Conservation (phyloP, 257 asterid genomes). For the Lycium barbarum region DNA sequence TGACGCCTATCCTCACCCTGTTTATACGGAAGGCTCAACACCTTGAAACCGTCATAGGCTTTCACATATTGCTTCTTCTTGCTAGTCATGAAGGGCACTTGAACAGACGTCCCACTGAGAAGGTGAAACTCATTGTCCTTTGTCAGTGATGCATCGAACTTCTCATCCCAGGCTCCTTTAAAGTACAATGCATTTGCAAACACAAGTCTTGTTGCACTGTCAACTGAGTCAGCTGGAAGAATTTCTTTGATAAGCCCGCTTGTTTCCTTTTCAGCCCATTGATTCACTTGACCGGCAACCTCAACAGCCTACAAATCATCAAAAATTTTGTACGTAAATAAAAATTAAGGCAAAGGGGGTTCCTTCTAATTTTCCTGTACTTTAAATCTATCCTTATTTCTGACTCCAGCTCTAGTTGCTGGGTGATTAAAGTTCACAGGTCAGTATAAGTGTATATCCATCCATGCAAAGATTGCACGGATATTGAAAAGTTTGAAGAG, state of each 20-base stretch:
- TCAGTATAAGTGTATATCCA: background rate
- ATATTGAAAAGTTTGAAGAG: background rate
- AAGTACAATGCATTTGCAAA: conserved; percentile 51
- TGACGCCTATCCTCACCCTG: conserved; percentile 46
- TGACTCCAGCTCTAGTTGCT: background rate
- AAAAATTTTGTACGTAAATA: background rate
- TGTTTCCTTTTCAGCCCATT: conserved; percentile 49
- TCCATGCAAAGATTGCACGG: background rate
- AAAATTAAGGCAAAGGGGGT: background rate
- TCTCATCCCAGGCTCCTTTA: conserved; percentile 48
- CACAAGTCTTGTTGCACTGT: conserved; percentile 37
- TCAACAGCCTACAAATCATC: conserved; percentile 38
- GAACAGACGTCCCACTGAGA: conserved; percentile 38
- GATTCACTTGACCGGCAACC: conserved; percentile 45
- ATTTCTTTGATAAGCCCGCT: conserved; percentile 47
- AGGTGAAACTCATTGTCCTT: conserved; percentile 44
- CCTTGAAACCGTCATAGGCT: conserved; percentile 44
- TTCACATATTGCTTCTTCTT: conserved; percentile 34
- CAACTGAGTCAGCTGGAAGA: conserved; percentile 43
- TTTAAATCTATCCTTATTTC: background rate
- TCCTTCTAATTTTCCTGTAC: background rate
- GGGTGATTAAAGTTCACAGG: background rate
- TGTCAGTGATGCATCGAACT: conserved; percentile 42
- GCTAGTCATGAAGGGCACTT: conserved; percentile 50
- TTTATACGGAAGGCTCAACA: conserved; percentile 43